phyloP scores from a whole-genome alignment of 768 basidiomycete species.

The Auricularia sp. region DNA sequence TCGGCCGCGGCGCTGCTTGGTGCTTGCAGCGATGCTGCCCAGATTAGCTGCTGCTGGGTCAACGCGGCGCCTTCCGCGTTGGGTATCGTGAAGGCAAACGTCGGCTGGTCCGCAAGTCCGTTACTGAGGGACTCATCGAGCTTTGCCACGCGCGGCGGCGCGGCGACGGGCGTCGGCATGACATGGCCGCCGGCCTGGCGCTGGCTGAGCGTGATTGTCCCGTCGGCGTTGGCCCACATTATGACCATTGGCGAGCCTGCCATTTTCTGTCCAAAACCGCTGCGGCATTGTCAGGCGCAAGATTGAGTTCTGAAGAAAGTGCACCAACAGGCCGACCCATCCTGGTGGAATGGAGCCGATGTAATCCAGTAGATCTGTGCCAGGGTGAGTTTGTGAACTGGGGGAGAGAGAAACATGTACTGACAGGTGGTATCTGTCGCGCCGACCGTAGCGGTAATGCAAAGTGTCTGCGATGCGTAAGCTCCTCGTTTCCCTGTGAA shows the following conservation, averaged over 20 bases:
- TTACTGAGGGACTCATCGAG: conserved; percentile 16
- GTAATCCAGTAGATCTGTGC: conserved; percentile 39
- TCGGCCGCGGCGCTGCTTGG: conserved; percentile 37
- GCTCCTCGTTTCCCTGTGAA: too few relatives aligned
- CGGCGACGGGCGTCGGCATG: conserved; percentile 46
- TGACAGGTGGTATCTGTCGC: conserved; percentile 35
- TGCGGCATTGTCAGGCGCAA: conserved; percentile 21
- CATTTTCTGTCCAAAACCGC: conserved; percentile 53
- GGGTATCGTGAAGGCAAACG: conserved; percentile 41
- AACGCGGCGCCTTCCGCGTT: conserved; percentile 32
- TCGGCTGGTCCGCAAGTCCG: conserved; percentile 27
- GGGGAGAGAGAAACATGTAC: conserved; percentile 9
- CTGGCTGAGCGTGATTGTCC: conserved; percentile 55
- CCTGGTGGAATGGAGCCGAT: conserved; percentile 31
- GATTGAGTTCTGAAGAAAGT: conserved; percentile 23
- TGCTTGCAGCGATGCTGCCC: conserved; percentile 40
- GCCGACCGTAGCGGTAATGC: conserved; percentile 36
- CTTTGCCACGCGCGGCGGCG: conserved; percentile 43
- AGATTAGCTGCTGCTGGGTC: conserved; percentile 40
- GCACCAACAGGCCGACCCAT: conserved; percentile 56
- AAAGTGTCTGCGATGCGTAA: conserved; percentile 29
- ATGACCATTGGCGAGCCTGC: conserved; percentile 56
- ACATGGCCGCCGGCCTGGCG: conserved; percentile 39
- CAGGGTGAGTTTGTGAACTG: conserved; percentile 1
- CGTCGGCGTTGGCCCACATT: conserved; percentile 58